phyloP scores from a whole-genome alignment of 1,284 basidiomycete species.

The Chondrostereum purpureum region DNA sequence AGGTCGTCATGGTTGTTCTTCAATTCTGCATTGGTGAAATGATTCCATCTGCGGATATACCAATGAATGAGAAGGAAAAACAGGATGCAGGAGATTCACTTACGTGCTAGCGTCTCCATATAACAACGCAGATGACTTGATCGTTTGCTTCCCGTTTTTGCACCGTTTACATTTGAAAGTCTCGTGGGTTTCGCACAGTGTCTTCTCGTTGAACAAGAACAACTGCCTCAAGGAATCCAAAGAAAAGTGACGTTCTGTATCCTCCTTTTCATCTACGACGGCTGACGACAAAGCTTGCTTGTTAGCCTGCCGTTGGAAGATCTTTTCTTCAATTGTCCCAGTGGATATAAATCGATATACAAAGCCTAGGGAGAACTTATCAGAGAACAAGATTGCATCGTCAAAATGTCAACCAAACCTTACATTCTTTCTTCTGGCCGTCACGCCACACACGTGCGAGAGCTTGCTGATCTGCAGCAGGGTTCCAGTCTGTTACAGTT shows the following conservation, averaged over 20 bases:
- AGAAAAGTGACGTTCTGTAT: conserved; percentile 94
- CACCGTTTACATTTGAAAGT: conserved; percentile 98
- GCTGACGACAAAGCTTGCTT: conserved; percentile 97
- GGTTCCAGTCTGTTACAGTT: conserved; percentile 81
- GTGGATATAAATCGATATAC: conserved; percentile 98
- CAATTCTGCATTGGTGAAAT: conserved; percentile 85
- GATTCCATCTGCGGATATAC: conserved; percentile 78
- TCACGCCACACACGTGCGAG: conserved; percentile 99
- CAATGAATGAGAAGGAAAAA: conserved; percentile 9
- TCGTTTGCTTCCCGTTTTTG: conserved; percentile 77
- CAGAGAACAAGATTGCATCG: no score
- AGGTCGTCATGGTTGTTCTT: conserved; percentile 94
- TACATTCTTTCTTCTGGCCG: conserved; percentile 98
- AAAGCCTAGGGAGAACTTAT: conserved; percentile 56
- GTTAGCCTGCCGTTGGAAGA: conserved; percentile 92
- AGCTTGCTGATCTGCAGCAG: conserved; percentile 97
- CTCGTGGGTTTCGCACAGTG: conserved; percentile 91
- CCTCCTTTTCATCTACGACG: conserved; percentile 96
- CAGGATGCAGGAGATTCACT: conserved; percentile 27
- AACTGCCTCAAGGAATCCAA: conserved; percentile 85
- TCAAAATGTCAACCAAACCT: conserved; percentile 19
- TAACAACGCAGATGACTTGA: conserved; percentile 80
- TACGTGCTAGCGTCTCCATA: conserved; percentile 98
- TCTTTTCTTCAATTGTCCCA: conserved; percentile 98
- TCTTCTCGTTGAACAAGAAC: conserved; percentile 88